phyloP scores from a whole-genome alignment of 257 asterid species.

The Solanum pinnatisectum region DNA sequence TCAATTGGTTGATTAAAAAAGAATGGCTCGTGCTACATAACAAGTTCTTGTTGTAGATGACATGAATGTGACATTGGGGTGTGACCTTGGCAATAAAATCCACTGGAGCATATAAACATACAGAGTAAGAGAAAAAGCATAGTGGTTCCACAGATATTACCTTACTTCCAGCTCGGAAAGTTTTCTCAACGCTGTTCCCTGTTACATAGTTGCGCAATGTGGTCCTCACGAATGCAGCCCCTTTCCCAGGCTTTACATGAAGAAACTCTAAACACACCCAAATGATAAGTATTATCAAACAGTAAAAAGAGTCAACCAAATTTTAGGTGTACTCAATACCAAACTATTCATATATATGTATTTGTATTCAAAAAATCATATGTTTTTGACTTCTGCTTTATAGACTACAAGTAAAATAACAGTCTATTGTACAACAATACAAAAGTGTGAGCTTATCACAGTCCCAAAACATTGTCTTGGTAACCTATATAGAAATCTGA shows the following conservation, averaged over 20 bases:
- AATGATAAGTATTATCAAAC: neutral
- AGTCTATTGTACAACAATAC: neutral
- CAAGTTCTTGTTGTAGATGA: neutral
- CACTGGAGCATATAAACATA: neutral
- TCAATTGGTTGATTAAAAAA: neutral
- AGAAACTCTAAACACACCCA: constrained; percentile 61
- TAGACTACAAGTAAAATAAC: neutral
- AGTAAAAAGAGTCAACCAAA: neutral
- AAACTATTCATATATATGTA: neutral
- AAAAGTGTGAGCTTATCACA: neutral
- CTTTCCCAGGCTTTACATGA: constrained; percentile 96
- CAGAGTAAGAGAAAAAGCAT: neutral
- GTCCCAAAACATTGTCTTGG: neutral
- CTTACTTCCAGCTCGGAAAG: constrained; percentile 97
- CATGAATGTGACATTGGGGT: neutral
- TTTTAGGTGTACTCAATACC: neutral
- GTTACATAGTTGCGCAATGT: constrained; percentile 69
- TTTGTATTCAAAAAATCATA: neutral
- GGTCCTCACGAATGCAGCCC: constrained; percentile 93
- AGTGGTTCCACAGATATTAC: constrained; percentile 23
- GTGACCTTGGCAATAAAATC: neutral
- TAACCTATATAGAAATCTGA: neutral
- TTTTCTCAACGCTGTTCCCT: constrained; percentile 77
- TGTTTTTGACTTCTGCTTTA: neutral
- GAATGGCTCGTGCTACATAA: neutral